Base-by-base conservation (phyloP, 495 filamentous ascomycete genomes). In the Penicillium lividum region DNA sequence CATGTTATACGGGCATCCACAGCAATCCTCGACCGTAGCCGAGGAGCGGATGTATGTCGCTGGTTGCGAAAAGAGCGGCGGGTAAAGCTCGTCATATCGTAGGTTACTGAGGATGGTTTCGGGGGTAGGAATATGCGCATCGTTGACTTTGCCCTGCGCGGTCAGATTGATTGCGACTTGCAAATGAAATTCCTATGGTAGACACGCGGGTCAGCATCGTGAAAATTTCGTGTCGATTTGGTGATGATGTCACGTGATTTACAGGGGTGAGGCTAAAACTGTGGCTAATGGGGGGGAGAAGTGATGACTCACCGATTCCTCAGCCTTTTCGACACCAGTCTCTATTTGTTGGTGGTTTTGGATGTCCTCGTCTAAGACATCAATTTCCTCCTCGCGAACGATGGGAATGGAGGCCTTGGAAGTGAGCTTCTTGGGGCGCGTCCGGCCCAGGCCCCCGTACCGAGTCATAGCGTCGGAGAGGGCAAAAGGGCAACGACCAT, bases 1-100 rank as follows among this genome's bases (percentile, higher is more conserved):
- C 90, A 97, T 92, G 73, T 93, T 89, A 84, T 98, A 98, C 59
- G 87, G 84, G 68, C 85, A 88, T 59, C 90, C 87, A 63, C 86
- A 85, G 64, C 88, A 93, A 70, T 98, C 94, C 76, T 98, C 94
- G 49, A 98, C 95, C 4, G 94, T 98, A 57, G 93, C 92, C 56
- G 93, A 97, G 78, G 96, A 98, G 69, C 94, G 91, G 67, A 98
- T 97, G 75, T 97, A 98, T 52, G 92, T 92, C 59, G 88, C 85
- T 31, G 95, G 91, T 67, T 94, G 86, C 67, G 84, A 82, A 75
- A 92, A 96, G 45, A 77, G 73, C 50, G 82, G 84, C 33, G 90
- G 84, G 70, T 98, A 98, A 52, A 97, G 83, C 59, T 88, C 80
- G 65, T 93, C 90, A 89, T 97, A 98, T 70, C 86, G 81, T 62